Evolutionary conservation across 2,329 filamentous ascomycete species (phyloP).

Genomic region (Fusarium azukiicola): DNA sequence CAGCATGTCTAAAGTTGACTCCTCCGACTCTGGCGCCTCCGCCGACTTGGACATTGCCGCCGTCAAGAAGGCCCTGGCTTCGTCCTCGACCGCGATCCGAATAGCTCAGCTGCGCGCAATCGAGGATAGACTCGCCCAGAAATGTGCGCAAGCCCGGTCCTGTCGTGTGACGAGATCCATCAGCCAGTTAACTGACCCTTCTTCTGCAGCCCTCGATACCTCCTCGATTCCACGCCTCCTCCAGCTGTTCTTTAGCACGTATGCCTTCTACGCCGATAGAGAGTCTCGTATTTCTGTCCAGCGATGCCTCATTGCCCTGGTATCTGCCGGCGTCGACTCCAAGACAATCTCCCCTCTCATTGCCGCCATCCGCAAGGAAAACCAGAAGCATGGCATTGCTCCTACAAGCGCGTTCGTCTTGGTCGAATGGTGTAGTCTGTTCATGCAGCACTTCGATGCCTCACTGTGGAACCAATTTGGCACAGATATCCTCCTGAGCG

Average conservation of each 20-base stretch:
- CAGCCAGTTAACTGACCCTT: slow-evolving; percentile 43
- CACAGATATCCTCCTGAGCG: slow-evolving; percentile 82
- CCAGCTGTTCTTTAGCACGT: slow-evolving; percentile 90
- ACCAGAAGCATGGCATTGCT: slow-evolving; percentile 88
- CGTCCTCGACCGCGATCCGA: slow-evolving; percentile 80
- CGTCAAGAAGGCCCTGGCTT: slow-evolving; percentile 74
- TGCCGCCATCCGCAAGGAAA: slow-evolving; percentile 84
- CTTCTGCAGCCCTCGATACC: slow-evolving; percentile 68
- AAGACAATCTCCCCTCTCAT: slow-evolving; percentile 83
- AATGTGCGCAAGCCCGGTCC: slow-evolving; percentile 67
- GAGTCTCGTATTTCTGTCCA: slow-evolving; percentile 91
- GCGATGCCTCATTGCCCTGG: slow-evolving; percentile 86
- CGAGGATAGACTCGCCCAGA: slow-evolving; percentile 76
- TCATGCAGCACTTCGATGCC: slow-evolving; percentile 86
- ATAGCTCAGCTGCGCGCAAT: slow-evolving; percentile 76
- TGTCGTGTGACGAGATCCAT: slow-evolving; percentile 25
- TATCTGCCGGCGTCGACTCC: slow-evolving; percentile 75
- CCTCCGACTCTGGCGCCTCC: slow-evolving; percentile 68
- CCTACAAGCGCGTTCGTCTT: slow-evolving; percentile 92
- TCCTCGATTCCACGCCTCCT: slow-evolving; percentile 78
- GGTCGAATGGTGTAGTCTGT: slow-evolving; percentile 91
- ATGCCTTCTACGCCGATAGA: slow-evolving; percentile 93
- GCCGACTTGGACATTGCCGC: slow-evolving; percentile 72
- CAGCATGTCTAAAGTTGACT: slow-evolving; percentile 62
- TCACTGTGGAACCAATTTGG: slow-evolving; percentile 83